Evolutionary conservation across 2,329 filamentous ascomycete genomes (phyloP), one percentile per base, ranked within the genome.

Genomic region (Pezicula neosporulosa): DNA sequence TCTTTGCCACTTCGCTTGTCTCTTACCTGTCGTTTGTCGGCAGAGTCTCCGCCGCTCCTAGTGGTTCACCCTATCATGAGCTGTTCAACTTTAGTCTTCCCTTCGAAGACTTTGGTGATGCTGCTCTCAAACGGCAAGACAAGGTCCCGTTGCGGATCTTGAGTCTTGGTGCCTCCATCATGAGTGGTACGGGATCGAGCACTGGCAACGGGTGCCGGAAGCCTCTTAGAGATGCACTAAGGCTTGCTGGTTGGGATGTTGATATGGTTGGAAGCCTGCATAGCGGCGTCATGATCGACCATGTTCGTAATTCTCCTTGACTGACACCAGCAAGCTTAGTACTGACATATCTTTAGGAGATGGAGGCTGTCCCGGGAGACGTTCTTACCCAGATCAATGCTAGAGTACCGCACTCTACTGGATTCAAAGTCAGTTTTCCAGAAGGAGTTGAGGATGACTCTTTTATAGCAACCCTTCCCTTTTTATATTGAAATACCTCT

Each of bases 251-350:
- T 4, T 63, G 54, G 56, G 48, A 58, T 2, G 62, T 64, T 47
- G 58, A 65, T 36, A 64, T 65, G 60, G 62, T 65, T 19, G 63
- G 63, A n/a, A 58, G 42, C 43, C 50, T 50, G 42, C 38, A 30
- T 8, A 44, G 53, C 33, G 62, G 62, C 3, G 44, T 38, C 19
- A 63, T 64, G 60, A 44, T 18, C 10, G 63, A 66, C 39, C 61
- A 63, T 43, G 66, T 63, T 49, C 18, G 58, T 49, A 18, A 16
- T 18, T 7, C 5, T 41, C 30, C 44, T n/a, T n/a, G n/a, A n/a
- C n/a, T n/a, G n/a, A n/a, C n/a, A n/a, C n/a, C n/a, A n/a, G n/a
- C n/a, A n/a, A n/a, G n/a, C n/a, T n/a, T n/a, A n/a, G 19, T 41
- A 41, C 16, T 41, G 19, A 41, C 38, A 10, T 10, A 41, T 12